Conservation (phyloP, 2,329 filamentous ascomycete genomes). For the Trichoderma cornu-damae region DNA sequence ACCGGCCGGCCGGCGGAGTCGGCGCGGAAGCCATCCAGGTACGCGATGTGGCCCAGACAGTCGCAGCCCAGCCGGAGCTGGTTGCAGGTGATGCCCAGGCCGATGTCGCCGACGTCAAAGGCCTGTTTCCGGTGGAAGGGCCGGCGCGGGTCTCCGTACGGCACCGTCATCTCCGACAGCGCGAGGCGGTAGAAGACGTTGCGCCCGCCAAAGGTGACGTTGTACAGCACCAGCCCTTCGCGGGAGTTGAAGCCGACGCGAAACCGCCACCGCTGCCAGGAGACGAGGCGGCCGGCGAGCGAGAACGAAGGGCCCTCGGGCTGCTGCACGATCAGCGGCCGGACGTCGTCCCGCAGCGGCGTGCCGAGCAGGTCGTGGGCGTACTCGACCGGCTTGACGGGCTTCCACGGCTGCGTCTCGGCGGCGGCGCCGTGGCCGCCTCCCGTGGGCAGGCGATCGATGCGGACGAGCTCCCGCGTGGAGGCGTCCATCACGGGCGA, state of each 20-base stretch:
- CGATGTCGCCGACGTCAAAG: slow-evolving; percentile 67
- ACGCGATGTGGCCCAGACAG: slow-evolving; percentile 63
- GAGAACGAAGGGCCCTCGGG: slow-evolving; percentile 63
- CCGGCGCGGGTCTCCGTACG: slow-evolving; percentile 60
- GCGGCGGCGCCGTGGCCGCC: slow-evolving; percentile 42
- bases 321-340: slow-evolving; percentile 68
- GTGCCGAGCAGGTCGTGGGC: slow-evolving; percentile 46
- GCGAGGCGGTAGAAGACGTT: slow-evolving; percentile 62
- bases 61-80: slow-evolving; percentile 65
- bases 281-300: slow-evolving; percentile 45
- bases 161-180: slow-evolving; percentile 65
- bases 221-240: slow-evolving; percentile 66
- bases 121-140: slow-evolving; percentile 66
- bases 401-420: slow-evolving; percentile 33
- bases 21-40: slow-evolving; percentile 54
- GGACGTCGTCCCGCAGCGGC: slow-evolving; percentile 49
- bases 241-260: slow-evolving; percentile 63
- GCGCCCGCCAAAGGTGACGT: slow-evolving; percentile 62
- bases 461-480: slow-evolving; percentile 48
- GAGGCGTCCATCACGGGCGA: slow-evolving; percentile 54
- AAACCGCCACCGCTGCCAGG: slow-evolving; percentile 66
- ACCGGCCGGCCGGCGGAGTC: slow-evolving; percentile 49
- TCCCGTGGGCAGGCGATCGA: slow-evolving; percentile 52
- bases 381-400: slow-evolving; percentile 48
- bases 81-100: slow-evolving; percentile 61